Base-by-base conservation (phyloP, 176 grass and related monocot genomes). In the Leersia perrieri region DNA sequence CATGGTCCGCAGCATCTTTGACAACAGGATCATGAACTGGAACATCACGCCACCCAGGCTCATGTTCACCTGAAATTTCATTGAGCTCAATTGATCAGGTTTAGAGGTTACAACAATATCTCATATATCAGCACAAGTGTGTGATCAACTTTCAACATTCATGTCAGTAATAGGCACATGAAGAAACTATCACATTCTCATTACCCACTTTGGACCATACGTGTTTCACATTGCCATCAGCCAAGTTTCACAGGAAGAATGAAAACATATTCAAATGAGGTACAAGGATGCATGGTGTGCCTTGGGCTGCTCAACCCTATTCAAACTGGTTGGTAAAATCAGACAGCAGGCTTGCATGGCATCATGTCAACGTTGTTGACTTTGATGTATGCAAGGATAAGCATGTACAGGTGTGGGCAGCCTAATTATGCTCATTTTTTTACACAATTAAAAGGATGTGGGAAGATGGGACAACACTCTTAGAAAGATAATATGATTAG, bases 1-100 rank as follows among this genome's bases (percentile, higher is more conserved):
- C 96, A 93, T 95, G 96, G 45, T 63, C 25, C 81, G 90, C 90
- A 69, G 96, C 92, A 82, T 88, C 96, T 86, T 90, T 95, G 62
- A 95, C 88, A 70, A 91, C 84, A 15, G 96, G 92, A 68, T 95
- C 96, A 81, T 90, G 66, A 29, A 82, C 67, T 34, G 90, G 88
- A 31, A 99, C 88, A 63, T 84, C 89, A 45, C 79, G 68, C 92
- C 88, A 95, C 13, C 90, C 88, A 64, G 92, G 32, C 75, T 90
- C 88, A 67, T 89, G 90, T 4, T 14, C 88, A 41, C 87, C 95
- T 98, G 95, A 75, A 77, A 83, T 64, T 55, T 33, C 41, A 13
- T 5, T 1, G 10, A 45, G 29, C 83, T 57, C 32, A 64, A 40
- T 70, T n/a, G n/a, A 77, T 12, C 36, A 74, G 16, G 13, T 5